Evolutionary conservation across 2,329 filamentous ascomycete species (phyloP), one percentile per base, ranked within the genome.

Genomic region (Ceratocystis albifundus): DNA sequence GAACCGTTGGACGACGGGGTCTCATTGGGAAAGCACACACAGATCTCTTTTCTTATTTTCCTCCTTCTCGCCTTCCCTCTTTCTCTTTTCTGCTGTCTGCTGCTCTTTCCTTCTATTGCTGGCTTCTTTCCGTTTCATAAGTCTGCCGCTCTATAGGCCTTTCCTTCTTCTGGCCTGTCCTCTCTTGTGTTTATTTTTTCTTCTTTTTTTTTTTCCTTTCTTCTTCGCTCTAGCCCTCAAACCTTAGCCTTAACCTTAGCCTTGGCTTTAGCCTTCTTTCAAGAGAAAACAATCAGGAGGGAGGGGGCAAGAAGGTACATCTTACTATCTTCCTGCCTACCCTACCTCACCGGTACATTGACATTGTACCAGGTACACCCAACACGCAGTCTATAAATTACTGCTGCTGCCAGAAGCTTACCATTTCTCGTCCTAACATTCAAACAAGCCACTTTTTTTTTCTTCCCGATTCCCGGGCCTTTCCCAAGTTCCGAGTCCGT

Each of bases 21-120:
- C 41, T 45, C 25, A 46, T 32, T 57, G 53, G 53, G 53, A 57
- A 57, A 28, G 53, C 53, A 57, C 53, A 15, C 53, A 32, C 53
- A 30, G 22, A 30, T 20, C 22, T 57, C 22, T 32, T 57, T 57
- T 17, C 53, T 57, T 28, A 15, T 57, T 57, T 50, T 7, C 46
- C 22, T 36, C 32, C 32, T 36, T 36, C 17, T 20, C 10, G 46
- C 45, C 7, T 20, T 48, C 7, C 17, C 4, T 48, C 46, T 20
- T 48, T n/a, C 46, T 48, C 46, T 48, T 48, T n/a, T n/a, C n/a
- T n/a, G n/a, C n/a, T n/a, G n/a, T n/a, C 46, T 48, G 17, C 20
- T 48, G 46, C 46, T 48, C 46, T 48, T 48, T 48, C 46, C 20
- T 48, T n/a, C 46, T 17, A n/a, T 48, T 48, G 46, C 46, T 8